A percentile compares a stretch with the other conserved stretches of the same genome.
phyloP scores from a whole-genome alignment of 75 land plant species.

The Pseudotsuga menziesii region DNA sequence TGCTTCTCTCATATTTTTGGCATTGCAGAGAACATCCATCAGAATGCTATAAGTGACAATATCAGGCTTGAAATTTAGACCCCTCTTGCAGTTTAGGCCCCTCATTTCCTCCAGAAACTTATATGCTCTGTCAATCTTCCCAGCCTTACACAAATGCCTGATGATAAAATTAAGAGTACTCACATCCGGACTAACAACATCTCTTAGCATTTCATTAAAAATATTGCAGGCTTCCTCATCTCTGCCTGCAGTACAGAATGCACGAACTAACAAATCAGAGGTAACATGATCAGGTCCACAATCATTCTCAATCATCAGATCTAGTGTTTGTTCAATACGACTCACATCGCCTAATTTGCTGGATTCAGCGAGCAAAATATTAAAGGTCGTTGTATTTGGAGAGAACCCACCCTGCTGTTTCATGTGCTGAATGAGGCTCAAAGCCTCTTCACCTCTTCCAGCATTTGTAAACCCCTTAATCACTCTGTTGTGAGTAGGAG shows the following conservation, averaged over 20 bases:
- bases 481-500: neutral
- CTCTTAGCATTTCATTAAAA: conserved; percentile 28
- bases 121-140: conserved; percentile 22
- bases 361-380: conserved; percentile 35
- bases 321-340: conserved; percentile 20
- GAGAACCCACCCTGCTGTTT: conserved; percentile 18
- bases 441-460: conserved; percentile 9
- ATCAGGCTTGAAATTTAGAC: conserved; percentile 28
- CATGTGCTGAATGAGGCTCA: conserved; percentile 41
- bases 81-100: neutral
- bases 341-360: conserved; percentile 11
- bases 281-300: conserved; percentile 50
- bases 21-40: conserved; percentile 52
- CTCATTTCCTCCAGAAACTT: conserved; percentile 28
- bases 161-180: conserved; percentile 55
- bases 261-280: conserved; percentile 49
- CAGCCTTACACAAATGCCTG: conserved; percentile 30
- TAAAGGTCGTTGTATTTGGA: conserved; percentile 36
- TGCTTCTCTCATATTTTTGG: conserved; percentile 45
- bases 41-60: conserved; percentile 57
- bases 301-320: conserved; percentile 33
- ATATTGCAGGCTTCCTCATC: conserved; percentile 49
- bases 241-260: conserved; percentile 37
- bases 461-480: neutral
- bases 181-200: conserved; percentile 24